Evolutionary conservation across 345 rosid species (phyloP).

Genomic region (Citrus hindsii): DNA sequence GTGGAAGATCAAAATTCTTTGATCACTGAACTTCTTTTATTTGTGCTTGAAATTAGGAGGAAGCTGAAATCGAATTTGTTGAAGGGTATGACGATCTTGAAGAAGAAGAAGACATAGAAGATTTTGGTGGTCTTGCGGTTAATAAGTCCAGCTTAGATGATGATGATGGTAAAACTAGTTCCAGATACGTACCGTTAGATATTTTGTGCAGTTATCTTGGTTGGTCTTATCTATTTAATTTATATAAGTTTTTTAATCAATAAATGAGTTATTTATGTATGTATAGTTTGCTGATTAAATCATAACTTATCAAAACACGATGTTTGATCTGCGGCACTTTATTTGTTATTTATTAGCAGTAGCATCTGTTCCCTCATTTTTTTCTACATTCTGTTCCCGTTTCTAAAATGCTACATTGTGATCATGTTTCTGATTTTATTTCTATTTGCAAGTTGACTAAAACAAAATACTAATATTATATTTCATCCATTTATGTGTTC

Average conservation of each 20-base stretch:
- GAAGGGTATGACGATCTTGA: conserved; percentile 77
- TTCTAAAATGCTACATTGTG: background rate
- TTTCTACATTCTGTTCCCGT: background rate
- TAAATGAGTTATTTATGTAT: background rate
- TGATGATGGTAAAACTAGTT: conserved; percentile 33
- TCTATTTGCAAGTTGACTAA: background rate
- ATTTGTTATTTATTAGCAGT: background rate
- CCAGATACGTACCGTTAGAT: background rate
- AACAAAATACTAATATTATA: background rate
- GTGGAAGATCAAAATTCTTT: background rate
- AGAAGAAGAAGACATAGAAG: conserved; percentile 93
- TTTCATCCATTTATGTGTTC: background rate
- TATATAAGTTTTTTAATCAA: background rate
- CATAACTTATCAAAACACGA: background rate
- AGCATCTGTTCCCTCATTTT: background rate
- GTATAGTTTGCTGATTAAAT: background rate
- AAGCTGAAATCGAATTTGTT: conserved; percentile 65
- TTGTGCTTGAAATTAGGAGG: conserved; percentile 43
- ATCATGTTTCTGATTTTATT: background rate
- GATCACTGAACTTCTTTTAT: background rate
- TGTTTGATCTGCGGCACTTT: background rate
- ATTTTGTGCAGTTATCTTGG: background rate
- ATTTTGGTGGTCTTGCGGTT: conserved; percentile 45
- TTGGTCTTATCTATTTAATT: background rate
- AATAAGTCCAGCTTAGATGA: conserved; percentile 25